Percentiles rank a stretch among this genome's conserved stretches.
phyloP scores from a whole-genome alignment of 352 stramenopile genomes.

The Aphanomyces cochlioides region DNA sequence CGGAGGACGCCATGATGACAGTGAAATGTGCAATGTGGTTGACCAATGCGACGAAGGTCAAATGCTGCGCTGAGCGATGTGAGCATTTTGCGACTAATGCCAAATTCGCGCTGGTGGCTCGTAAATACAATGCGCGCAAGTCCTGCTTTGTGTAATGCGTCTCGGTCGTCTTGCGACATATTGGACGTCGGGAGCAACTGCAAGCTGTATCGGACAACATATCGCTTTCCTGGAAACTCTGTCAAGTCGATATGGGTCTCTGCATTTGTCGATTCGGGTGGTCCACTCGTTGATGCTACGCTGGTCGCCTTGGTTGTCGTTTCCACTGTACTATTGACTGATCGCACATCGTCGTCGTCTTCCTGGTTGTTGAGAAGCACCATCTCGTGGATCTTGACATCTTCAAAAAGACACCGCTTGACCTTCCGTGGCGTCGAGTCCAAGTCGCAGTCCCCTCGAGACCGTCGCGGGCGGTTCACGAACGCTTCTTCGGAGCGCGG shows the following conservation, averaged over 20 bases:
- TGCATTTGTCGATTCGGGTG: neutral
- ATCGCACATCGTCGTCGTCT: neutral
- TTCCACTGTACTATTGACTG: neutral
- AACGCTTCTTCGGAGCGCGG: neutral
- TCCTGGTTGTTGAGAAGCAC: neutral
- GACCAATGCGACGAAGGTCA: too few relatives aligned
- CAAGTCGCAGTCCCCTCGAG: neutral
- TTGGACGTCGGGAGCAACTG: slow-evolving; percentile 1
- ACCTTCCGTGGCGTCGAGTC: neutral
- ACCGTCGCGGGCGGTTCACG: neutral
- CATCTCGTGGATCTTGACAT: too few relatives aligned
- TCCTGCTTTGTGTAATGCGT: neutral
- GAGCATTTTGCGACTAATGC: too few relatives aligned
- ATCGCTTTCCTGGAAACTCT: neutral
- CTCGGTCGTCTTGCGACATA: neutral
- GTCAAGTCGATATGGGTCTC: neutral
- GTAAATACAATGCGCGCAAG: neutral
- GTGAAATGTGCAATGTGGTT: too few relatives aligned
- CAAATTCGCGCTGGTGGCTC: too few relatives aligned
- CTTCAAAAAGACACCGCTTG: neutral
- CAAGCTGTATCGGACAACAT: neutral
- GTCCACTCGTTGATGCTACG: neutral
- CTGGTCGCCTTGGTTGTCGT: neutral
- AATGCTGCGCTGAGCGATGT: too few relatives aligned
- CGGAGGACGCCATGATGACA: too few relatives aligned